Evolutionary conservation across 805 yeast genomes (phyloP).

Genomic region (Lipomyces oligophaga): DNA sequence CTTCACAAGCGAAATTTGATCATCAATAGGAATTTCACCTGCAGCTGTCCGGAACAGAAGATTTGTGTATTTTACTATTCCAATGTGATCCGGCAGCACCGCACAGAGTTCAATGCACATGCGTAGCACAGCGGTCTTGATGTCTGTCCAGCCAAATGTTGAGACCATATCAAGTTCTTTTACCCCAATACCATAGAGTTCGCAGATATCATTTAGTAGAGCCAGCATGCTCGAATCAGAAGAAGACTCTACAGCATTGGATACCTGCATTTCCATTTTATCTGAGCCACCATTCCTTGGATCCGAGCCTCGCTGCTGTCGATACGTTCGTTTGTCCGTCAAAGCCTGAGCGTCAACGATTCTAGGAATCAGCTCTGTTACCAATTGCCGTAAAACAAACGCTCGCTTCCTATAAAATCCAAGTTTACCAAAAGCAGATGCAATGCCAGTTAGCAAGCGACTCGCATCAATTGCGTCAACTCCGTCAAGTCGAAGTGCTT

Average conservation of each 20-base stretch:
- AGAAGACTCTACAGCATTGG: background rate
- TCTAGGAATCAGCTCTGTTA: slow-evolving; percentile 43
- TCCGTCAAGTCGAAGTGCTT: slow-evolving; percentile 19
- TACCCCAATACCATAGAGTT: slow-evolving; percentile 49
- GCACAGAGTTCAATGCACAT: slow-evolving; percentile 53
- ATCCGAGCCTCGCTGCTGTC: background rate
- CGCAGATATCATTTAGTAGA: slow-evolving; percentile 49
- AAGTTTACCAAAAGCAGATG: slow-evolving; percentile 58
- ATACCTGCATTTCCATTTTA: background rate
- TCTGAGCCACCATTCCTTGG: slow-evolving; percentile 1
- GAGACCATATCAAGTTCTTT: slow-evolving; percentile 25
- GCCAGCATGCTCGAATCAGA: slow-evolving; percentile 39
- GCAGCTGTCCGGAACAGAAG: slow-evolving; percentile 20
- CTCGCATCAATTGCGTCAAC: slow-evolving; percentile 27
- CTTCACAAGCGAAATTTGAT: slow-evolving; percentile 15
- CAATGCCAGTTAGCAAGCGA: slow-evolving; percentile 60
- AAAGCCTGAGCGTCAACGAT: slow-evolving; percentile 27
- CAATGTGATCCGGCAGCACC: slow-evolving; percentile 46
- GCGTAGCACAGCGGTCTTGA: slow-evolving; percentile 55
- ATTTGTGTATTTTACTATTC: slow-evolving; percentile 35
- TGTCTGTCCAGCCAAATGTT: slow-evolving; percentile 48
- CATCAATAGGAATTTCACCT: slow-evolving; percentile 17
- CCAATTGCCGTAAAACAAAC: slow-evolving; percentile 61
- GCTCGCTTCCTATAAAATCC: slow-evolving; percentile 64
- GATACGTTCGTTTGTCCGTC: background rate